Base-by-base conservation (phyloP, 2,329 filamentous ascomycete species). In the Periconia macrospinosa region DNA sequence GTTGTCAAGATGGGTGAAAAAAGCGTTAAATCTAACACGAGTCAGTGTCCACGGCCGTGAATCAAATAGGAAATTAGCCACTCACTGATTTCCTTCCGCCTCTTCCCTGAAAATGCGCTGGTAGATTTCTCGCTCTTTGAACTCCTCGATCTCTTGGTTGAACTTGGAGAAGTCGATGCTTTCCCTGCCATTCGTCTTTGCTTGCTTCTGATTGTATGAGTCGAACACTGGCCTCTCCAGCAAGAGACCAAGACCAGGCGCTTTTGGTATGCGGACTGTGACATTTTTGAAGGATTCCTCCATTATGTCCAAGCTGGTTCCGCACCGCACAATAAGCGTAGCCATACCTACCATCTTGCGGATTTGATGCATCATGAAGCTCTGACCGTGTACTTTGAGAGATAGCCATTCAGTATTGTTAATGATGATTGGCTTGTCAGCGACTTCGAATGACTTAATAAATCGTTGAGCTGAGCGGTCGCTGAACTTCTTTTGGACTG, bases 351-450 rank as follows among this genome's bases (percentile, higher is more conserved):
- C 91, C 94, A 99, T 97, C 77, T 97, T 99, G 68, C 94, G 88
- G 75, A 99, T 99, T 78, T 99, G 94, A 75, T 99, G 94, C 94
- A 99, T 99, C 94, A 99, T 99, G 82, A 99, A 99, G 69, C 89
- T 93, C 76, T 99, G 94, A 0, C 94, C 94, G 75, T 99, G 94
- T 20, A 99, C 92, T 72, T 96, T 96, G 61, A 97, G 81, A 42
- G 89, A 94, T 5, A 99, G 81, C 94, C 94, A 99, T 78, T 99
- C 90, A 1, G 92, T 97, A 69, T 93, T 87, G 72, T 91, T 86
- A 74, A 96, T 95, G 68, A 92, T 85, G 67, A 96, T 88, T 30
- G 73, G 73, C 18, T 71, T 66, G 2, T 91, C 89, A 53, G 65
- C 69, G 35, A 91, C 88, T 37, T 88, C 80, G 78, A 99, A 99